Percentiles rank a stretch among this genome's conserved stretches.
Evolutionary conservation across 495 filamentous ascomycete species (phyloP).

Genomic region (Penicillium simplicissimum): DNA sequence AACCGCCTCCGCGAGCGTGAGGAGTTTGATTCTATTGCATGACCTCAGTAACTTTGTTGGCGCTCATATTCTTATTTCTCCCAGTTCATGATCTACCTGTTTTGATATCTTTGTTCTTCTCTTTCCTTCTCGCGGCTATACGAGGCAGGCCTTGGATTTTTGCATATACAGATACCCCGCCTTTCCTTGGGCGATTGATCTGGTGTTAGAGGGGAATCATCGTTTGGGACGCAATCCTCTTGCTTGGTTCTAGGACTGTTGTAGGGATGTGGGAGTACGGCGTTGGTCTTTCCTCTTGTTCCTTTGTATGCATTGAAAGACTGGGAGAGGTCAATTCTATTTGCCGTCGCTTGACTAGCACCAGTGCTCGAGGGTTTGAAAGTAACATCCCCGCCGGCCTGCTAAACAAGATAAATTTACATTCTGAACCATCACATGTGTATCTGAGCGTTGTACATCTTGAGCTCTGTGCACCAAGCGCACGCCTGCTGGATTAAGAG

Average conservation of each 20-base stretch:
- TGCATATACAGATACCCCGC: conserved; percentile 37
- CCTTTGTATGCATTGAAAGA: conserved; percentile 25
- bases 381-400: neutral
- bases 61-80: conserved; percentile 7
- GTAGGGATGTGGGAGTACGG: conserved; percentile 11
- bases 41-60: neutral
- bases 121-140: conserved; percentile 17
- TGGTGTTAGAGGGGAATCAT: conserved; percentile 30
- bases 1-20: conserved; percentile 78
- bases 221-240: conserved; percentile 9
- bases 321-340: conserved; percentile 8
- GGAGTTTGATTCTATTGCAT: conserved; percentile 57
- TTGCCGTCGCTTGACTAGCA: neutral
- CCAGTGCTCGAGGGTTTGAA: neutral
- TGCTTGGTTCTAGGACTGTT: conserved; percentile 3
- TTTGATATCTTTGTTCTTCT: conserved; percentile 13
- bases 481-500: no score
- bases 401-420: neutral
- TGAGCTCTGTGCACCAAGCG: no score
- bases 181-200: conserved; percentile 25
- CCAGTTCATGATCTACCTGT: conserved; percentile 6
- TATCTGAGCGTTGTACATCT: neutral
- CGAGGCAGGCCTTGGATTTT: conserved; percentile 26
- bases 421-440: neutral
- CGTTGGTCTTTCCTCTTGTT: conserved; percentile 6